Conservation (phyloP, 306 rosid species). For the Urtica urens region DNA sequence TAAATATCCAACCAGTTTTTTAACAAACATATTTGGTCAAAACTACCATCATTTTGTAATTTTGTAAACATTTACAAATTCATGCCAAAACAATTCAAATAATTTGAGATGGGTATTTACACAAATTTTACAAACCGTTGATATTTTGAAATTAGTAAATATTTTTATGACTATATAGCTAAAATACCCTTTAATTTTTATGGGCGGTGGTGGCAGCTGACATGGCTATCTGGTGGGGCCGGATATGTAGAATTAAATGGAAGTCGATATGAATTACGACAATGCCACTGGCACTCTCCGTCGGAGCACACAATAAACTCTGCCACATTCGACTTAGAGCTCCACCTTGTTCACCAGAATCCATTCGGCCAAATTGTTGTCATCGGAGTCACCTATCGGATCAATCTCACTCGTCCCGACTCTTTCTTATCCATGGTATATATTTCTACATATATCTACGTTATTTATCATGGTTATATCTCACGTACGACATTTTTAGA, state of each 20-base stretch:
- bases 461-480: background rate
- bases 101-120: no score
- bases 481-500: background rate
- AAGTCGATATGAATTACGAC: constrained; percentile 32
- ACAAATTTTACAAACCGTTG: no score
- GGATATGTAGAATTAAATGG: constrained; percentile 40
- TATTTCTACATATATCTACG: background rate
- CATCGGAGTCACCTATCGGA: constrained; percentile 38
- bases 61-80: no score
- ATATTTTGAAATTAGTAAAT: no score
- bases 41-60: no score
- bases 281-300: constrained; percentile 72
- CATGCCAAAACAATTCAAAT: no score
- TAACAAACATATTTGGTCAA: no score
- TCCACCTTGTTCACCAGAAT: constrained; percentile 53
- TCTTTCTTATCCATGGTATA: constrained; percentile 40
- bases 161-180: no score
- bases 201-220: no score
- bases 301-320: constrained; percentile 68
- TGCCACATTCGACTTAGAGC: constrained; percentile 42
- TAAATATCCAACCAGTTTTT: no score
- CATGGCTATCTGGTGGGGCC: constrained; percentile 20
- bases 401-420: constrained; percentile 21
- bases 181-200: no score
- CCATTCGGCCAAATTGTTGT: constrained; percentile 34